A percentile compares a stretch with the other conserved stretches of the same genome.
phyloP scores from a whole-genome alignment of 129 eudicot genomes.

The Heracleum sosnowskyi region DNA sequence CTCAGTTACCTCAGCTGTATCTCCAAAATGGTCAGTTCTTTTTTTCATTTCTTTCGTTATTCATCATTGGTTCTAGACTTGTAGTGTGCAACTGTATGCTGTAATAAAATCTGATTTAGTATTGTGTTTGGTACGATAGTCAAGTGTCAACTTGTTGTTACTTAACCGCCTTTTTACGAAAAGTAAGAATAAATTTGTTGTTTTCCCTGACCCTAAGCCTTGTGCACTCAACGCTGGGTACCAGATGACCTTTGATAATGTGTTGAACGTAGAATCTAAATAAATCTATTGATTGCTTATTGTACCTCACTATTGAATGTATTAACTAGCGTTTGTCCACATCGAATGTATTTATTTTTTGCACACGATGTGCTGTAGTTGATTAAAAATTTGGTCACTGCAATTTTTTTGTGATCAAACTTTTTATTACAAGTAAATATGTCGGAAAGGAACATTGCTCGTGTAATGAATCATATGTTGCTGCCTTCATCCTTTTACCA shows the following conservation, averaged over 20 bases:
- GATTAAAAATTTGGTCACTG: not conserved
- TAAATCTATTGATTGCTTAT: not conserved
- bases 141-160: too few relatives aligned
- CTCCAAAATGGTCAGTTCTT: constrained; percentile 8
- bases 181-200: not conserved
- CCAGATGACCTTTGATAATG: too few relatives aligned
- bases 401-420: not conserved
- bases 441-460: not conserved
- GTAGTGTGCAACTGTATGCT: not conserved
- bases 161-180: too few relatives aligned
- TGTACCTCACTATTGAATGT: not conserved
- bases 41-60: not conserved
- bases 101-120: too few relatives aligned
- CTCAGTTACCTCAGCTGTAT: not conserved
- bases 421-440: too few relatives aligned
- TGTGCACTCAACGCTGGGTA: too few relatives aligned
- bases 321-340: too few relatives aligned
- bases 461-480: not conserved
- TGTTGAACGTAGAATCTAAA: not conserved
- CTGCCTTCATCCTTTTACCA: not conserved
- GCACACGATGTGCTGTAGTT: not conserved
- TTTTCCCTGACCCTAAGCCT: not conserved
- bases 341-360: too few relatives aligned
- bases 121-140: too few relatives aligned
- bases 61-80: too few relatives aligned